Percentiles rank a stretch among this genome's conserved stretches.
Conservation (phyloP, 306 rosid genomes). For the Heteromeles arbutifolia region DNA sequence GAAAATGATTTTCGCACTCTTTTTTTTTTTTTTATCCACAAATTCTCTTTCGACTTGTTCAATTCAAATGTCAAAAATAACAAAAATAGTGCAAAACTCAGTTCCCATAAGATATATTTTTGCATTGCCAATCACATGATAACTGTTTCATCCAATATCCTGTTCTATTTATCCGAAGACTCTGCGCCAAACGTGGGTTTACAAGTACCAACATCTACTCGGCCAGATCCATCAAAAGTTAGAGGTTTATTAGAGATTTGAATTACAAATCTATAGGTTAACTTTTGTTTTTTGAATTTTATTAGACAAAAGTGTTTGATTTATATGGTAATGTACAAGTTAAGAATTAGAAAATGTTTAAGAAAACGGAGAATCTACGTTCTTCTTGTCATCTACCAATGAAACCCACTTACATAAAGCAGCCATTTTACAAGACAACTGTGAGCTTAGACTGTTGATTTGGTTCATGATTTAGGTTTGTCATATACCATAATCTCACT, state of each 20-base stretch:
- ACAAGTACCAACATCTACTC: neutral
- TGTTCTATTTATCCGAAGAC: neutral
- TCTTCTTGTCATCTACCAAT: neutral
- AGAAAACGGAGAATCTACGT: neutral
- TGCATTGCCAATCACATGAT: neutral
- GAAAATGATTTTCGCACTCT: neutral
- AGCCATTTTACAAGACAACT: neutral
- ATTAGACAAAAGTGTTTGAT: neutral
- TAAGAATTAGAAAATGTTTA: neutral
- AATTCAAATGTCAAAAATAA: no score
- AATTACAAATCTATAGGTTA: neutral
- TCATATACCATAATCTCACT: neutral
- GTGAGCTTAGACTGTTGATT: neutral
- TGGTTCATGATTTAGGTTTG: neutral
- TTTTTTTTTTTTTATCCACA: no score
- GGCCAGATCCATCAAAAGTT: no score
- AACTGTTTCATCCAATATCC: neutral
- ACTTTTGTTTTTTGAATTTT: neutral
- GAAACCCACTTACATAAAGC: conserved; percentile 1
- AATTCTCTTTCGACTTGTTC: no score
- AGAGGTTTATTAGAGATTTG: no score
- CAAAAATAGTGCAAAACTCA: neutral
- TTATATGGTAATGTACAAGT: neutral
- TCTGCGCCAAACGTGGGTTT: neutral
- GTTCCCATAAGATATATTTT: neutral